phyloP scores from a whole-genome alignment of 352 stramenopile genomes.

The Proteromonas lacertae region DNA sequence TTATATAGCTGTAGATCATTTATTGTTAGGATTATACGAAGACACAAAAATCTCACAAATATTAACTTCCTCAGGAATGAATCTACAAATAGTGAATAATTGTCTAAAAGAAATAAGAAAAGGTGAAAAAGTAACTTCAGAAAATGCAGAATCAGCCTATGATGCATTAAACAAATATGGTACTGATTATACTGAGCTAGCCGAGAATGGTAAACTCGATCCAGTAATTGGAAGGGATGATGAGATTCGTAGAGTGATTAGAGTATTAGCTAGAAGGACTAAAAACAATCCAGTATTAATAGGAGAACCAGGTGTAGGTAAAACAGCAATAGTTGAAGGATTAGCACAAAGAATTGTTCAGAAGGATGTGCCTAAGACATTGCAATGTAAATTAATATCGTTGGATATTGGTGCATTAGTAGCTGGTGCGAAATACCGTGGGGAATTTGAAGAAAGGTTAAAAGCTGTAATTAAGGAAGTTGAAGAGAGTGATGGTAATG shows the following conservation, averaged over 20 bases:
- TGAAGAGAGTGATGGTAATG: constrained; percentile 53
- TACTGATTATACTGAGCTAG: constrained; percentile 57
- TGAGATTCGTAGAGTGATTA: constrained; percentile 64
- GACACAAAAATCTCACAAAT: not conserved
- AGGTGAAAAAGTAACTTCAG: constrained; percentile 24
- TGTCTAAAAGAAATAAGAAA: constrained; percentile 21
- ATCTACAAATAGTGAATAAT: constrained; percentile 23
- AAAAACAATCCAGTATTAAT: constrained; percentile 96
- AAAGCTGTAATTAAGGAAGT: constrained; percentile 77
- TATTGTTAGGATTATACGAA: not conserved
- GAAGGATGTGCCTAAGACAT: constrained; percentile 64
- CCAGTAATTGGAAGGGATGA: constrained; percentile 69
- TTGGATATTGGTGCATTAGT: constrained; percentile 74
- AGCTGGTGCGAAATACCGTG: constrained; percentile 52
- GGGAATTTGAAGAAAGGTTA: constrained; percentile 81
- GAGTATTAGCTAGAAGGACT: constrained; percentile 65
- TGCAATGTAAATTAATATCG: constrained; percentile 63
- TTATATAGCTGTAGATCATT: not conserved
- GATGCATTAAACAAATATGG: constrained; percentile 71
- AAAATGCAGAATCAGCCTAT: constrained; percentile 45
- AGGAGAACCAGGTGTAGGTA: constrained; percentile 73
- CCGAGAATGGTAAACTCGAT: constrained; percentile 64
- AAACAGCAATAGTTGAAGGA: constrained; percentile 59
- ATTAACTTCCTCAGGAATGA: constrained; percentile 23
- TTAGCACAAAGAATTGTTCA: constrained; percentile 67